These are phyloP conservation scores for Eucalyptus grandis DNA, from an alignment of 345 rosid genomes.

Conservation along the genomic window DNA sequence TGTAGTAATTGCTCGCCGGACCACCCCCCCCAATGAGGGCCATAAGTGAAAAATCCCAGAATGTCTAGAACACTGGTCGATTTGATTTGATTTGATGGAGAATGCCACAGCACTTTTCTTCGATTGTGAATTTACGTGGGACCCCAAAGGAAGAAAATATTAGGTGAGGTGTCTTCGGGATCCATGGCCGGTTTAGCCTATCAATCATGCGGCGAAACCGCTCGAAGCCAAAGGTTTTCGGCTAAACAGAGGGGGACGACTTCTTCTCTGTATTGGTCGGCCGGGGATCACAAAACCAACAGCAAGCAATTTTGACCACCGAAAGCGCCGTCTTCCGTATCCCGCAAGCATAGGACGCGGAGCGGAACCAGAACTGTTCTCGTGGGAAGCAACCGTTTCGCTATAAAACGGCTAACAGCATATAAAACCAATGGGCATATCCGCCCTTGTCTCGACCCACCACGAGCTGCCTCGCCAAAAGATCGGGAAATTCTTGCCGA, in stretches of 20 bases:
- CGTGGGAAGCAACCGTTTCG: background rate
- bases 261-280: background rate
- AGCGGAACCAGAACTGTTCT: background rate
- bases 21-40: background rate
- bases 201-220: background rate
- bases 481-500: background rate
- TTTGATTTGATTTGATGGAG: background rate
- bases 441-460: background rate
- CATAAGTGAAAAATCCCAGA: background rate
- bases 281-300: background rate
- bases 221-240: background rate
- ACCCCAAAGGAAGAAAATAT: background rate
- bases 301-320: background rate
- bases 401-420: background rate
- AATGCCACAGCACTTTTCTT: background rate
- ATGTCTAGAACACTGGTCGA: background rate
- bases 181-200: background rate
- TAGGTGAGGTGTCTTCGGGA: background rate
- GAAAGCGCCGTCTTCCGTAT: background rate
- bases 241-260: background rate
- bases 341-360: background rate
- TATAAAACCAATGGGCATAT: background rate
- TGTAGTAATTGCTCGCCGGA: background rate
- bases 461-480: background rate
- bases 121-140: background rate